phyloP scores from a whole-genome alignment of 129 eudicot genomes.

The Escallonia herrerae region DNA sequence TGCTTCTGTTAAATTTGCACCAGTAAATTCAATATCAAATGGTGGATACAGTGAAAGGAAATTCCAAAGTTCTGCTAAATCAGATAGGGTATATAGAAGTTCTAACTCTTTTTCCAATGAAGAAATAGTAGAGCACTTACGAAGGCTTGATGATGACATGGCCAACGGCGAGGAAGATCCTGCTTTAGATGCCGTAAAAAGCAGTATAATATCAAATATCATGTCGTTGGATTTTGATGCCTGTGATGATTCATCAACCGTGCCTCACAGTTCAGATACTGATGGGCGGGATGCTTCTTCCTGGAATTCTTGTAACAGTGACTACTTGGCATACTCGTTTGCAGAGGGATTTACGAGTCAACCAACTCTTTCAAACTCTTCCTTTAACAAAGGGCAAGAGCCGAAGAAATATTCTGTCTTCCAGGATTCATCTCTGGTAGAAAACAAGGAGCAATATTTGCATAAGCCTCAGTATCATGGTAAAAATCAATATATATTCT shows the following conservation, averaged over 20 bases:
- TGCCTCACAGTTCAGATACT: conserved; percentile 34
- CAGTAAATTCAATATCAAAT: conserved; percentile 24
- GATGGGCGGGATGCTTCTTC: conserved; percentile 43
- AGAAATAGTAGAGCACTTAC: conserved; percentile 79
- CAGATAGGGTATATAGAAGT: conserved; percentile 63
- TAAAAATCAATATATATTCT: conserved; percentile 13
- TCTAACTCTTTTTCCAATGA: conserved; percentile 76
- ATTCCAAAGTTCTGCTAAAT: conserved; percentile 65
- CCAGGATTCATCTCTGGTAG: conserved; percentile 22
- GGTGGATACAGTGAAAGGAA: conserved; percentile 55
- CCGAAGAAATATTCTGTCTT: conserved; percentile 18
- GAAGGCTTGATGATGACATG: conserved; percentile 49
- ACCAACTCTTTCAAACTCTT: conserved; percentile 26
- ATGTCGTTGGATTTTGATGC: conserved; percentile 60
- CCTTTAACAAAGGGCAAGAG: conserved; percentile 31
- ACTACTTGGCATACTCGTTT: conserved; percentile 49
- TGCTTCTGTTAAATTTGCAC: conserved; percentile 30
- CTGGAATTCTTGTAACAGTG: conserved; percentile 41
- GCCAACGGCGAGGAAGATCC: conserved; percentile 39
- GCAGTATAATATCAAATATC: conserved; percentile 66
- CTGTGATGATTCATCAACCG: conserved; percentile 37
- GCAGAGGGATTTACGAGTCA: conserved; percentile 38
- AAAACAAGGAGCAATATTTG: conserved; percentile 41
- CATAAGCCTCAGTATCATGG: conserved; percentile 47
- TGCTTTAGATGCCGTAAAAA: conserved; percentile 49